phyloP scores from a whole-genome alignment of 805 yeast species.

The Lachancea sp. region DNA sequence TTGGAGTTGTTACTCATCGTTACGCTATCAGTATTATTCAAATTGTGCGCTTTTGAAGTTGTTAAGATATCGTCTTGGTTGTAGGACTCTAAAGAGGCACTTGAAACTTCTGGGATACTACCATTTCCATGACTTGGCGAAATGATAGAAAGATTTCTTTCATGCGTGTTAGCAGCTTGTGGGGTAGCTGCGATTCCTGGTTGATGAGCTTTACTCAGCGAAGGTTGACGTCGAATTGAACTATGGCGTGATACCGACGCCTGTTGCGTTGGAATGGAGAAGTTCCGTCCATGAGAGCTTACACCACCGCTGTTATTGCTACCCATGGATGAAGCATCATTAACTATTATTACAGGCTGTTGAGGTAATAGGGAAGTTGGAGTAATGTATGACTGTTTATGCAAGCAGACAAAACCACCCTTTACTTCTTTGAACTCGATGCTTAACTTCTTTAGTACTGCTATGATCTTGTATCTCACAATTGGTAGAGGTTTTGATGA shows the following conservation, averaged over 20 bases:
- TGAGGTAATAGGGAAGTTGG: constrained; percentile 5
- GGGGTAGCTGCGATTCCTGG: constrained; percentile 52
- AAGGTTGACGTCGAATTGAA: constrained; percentile 37
- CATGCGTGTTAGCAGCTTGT: constrained; percentile 36
- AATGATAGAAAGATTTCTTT: constrained; percentile 24
- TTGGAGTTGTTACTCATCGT: constrained; percentile 20
- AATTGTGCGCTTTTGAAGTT: constrained; percentile 54
- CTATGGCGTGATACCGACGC: constrained; percentile 20
- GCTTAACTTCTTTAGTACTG: constrained; percentile 66
- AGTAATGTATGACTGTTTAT: constrained; percentile 31
- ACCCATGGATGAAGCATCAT: constrained; percentile 11
- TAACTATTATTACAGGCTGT: constrained; percentile 10
- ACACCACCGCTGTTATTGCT: constrained; percentile 11
- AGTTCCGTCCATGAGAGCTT: constrained; percentile 18
- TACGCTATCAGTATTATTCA: constrained; percentile 43
- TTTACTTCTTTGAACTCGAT: constrained; percentile 83
- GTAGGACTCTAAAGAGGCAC: constrained; percentile 32
- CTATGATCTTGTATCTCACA: constrained; percentile 76
- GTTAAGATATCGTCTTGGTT: constrained; percentile 37
- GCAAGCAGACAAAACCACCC: constrained; percentile 88
- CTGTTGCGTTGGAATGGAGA: constrained; percentile 12
- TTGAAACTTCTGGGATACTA: constrained; percentile 27
- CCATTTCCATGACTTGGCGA: constrained; percentile 27
- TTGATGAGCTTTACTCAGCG: constrained; percentile 21
- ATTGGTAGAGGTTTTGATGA: constrained; percentile 88